phyloP scores from a whole-genome alignment of 73 alveolate genomes.

The Tetrahymena elliotti region DNA sequence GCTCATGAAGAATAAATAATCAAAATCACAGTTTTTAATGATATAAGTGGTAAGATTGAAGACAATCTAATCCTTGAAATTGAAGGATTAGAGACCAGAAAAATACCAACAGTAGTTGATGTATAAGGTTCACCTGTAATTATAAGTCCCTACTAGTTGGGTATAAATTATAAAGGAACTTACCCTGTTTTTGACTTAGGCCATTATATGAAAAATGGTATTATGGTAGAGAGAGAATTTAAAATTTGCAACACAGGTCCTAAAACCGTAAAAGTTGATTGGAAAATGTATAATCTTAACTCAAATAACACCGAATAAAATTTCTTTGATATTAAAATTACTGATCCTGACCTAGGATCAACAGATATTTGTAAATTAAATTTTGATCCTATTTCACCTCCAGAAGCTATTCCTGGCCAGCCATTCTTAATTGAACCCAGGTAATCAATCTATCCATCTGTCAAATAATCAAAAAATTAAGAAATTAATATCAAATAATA shows the following conservation, averaged over 20 bases:
- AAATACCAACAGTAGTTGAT: slow-evolving; percentile 48
- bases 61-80: slow-evolving; percentile 37
- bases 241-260: slow-evolving; percentile 75
- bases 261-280: slow-evolving; percentile 50
- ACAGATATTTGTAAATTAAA: slow-evolving; percentile 9
- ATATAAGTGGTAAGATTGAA: slow-evolving; percentile 61
- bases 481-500: too few species aligned
- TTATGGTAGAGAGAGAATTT: slow-evolving; percentile 49
- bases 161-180: slow-evolving; percentile 59
- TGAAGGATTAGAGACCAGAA: slow-evolving; percentile 45
- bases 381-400: slow-evolving; percentile 22
- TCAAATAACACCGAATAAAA: not conserved
- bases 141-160: slow-evolving; percentile 60
- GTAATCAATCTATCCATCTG: not conserved
- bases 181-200: slow-evolving; percentile 73
- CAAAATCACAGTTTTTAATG: slow-evolving; percentile 49
- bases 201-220: slow-evolving; percentile 49
- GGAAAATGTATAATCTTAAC: slow-evolving; percentile 55
- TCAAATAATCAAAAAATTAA: too few species aligned
- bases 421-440: slow-evolving; percentile 20
- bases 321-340: slow-evolving; percentile 17
- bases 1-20: slow-evolving; percentile 56
- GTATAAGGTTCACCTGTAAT: slow-evolving; percentile 66
- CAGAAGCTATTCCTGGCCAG: slow-evolving; percentile 23
- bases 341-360: slow-evolving; percentile 34